Evolutionary conservation across 2,329 filamentous ascomycete species (phyloP).

Genomic region (Fusarium clavum): DNA sequence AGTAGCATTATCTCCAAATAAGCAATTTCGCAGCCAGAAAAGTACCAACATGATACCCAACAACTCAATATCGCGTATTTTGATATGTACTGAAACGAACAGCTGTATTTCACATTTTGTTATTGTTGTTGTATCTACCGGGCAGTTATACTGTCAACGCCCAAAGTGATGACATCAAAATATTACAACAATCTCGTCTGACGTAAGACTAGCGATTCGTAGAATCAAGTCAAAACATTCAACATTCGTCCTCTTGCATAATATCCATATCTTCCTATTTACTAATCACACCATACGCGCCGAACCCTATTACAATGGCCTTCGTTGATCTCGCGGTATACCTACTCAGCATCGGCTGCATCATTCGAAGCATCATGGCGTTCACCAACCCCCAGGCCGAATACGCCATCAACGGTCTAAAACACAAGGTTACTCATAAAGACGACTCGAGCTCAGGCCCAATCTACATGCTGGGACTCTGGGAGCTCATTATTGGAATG

Average conservation of each 20-base stretch:
- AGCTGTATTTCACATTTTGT: too few relatives aligned
- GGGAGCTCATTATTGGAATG: conserved; percentile 1
- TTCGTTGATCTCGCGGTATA: not conserved
- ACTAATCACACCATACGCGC: not conserved
- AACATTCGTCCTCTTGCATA: not conserved
- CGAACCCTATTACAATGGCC: not conserved
- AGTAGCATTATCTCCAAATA: too few relatives aligned
- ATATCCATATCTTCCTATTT: accelerated
- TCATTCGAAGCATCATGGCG: conserved; percentile 10
- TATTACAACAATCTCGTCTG: not conserved
- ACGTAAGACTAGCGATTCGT: not conserved
- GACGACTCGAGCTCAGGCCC: not conserved
- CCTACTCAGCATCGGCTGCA: not conserved
- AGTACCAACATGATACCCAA: too few relatives aligned
- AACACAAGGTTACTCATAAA: not conserved
- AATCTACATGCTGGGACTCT: conserved; percentile 13
- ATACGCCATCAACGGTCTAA: conserved; percentile 8
- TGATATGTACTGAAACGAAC: too few relatives aligned
- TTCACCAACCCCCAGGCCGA: conserved; percentile 17
- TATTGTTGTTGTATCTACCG: too few relatives aligned
- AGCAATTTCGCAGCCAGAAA: too few relatives aligned
- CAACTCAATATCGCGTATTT: too few relatives aligned
- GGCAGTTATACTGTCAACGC: too few relatives aligned
- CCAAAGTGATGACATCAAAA: too few relatives aligned
- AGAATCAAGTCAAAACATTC: not conserved